Percentiles rank a stretch among this genome's conserved stretches.
Conservation (phyloP, 495 filamentous ascomycete species). For the Cudoniella acicularis region DNA sequence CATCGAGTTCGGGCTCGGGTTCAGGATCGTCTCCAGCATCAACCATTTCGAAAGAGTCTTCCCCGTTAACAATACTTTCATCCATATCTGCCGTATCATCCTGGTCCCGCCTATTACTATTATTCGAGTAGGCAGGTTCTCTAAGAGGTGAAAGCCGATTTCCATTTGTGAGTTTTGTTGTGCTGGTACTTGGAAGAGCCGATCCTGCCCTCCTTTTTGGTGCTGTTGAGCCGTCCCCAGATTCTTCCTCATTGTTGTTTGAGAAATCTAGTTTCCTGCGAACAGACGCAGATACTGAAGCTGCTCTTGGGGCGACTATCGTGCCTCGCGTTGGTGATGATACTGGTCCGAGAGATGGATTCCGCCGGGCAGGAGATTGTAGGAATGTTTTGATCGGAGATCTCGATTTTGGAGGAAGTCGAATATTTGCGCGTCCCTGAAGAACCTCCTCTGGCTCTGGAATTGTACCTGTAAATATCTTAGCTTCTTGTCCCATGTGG, state of each 20-base stretch:
- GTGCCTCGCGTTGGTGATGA: constrained; percentile 23
- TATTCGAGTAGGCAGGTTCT: not conserved
- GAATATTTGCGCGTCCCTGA: constrained; percentile 20
- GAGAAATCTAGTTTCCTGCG: constrained; percentile 25
- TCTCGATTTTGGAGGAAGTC: constrained; percentile 32
- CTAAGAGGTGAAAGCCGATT: not conserved
- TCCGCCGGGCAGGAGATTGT: constrained; percentile 25
- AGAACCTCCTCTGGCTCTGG: constrained; percentile 40
- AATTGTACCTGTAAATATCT: constrained; percentile 36
- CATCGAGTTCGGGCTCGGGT: constrained; percentile 12
- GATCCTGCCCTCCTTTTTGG: constrained; percentile 16
- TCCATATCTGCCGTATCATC: constrained; percentile 1
- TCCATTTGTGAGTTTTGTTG: constrained; percentile 1
- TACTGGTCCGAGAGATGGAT: constrained; percentile 24
- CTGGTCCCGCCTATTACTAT: not conserved
- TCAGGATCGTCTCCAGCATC: constrained; percentile 14
- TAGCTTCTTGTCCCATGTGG: not conserved
- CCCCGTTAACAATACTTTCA: constrained; percentile 6
- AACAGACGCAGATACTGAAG: constrained; percentile 11
- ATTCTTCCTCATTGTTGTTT: constrained; percentile 2
- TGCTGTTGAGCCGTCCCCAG: not conserved
- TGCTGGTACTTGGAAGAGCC: not conserved
- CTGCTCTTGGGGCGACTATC: constrained; percentile 15
- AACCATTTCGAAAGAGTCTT: constrained; percentile 19
- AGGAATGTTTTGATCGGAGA: constrained; percentile 31